A percentile compares a stretch with the other conserved stretches of the same genome.
Evolutionary conservation across 1,139 yeast genomes (phyloP).

Genomic region (Zygoascus meyerae): DNA sequence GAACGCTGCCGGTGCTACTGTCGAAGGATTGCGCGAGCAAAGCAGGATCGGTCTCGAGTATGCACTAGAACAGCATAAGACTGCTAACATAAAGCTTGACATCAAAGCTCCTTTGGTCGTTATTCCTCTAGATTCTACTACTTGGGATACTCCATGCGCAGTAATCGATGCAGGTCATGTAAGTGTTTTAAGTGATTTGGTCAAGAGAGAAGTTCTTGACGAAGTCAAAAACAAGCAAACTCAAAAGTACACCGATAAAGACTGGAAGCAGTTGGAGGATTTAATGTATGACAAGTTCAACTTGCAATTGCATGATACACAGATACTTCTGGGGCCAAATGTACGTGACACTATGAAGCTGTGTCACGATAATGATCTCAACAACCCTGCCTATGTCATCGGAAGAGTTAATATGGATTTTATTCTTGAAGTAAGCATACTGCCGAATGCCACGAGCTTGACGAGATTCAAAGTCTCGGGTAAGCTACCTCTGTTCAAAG

Average conservation of each 20-base stretch:
- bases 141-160: constrained; percentile 82
- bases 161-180: constrained; percentile 96
- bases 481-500: constrained; percentile 65
- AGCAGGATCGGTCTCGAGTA: constrained; percentile 91
- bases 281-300: constrained; percentile 88
- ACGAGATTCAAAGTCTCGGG: constrained; percentile 74
- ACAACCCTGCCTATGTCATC: constrained; percentile 51
- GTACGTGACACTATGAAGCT: constrained; percentile 64
- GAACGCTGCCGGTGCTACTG: constrained; percentile 93
- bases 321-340: constrained; percentile 78
- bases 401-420: constrained; percentile 73
- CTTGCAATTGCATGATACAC: constrained; percentile 76
- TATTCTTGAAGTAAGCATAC: constrained; percentile 70
- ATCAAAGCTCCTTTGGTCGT: constrained; percentile 90
- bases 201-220: constrained; percentile 61
- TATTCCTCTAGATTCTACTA: constrained; percentile 76
- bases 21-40: constrained; percentile 83
- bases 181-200: constrained; percentile 74
- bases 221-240: constrained; percentile 62
- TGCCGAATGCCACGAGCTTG: constrained; percentile 71
- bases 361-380: constrained; percentile 30
- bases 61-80: constrained; percentile 90
- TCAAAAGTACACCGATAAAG: constrained; percentile 61
- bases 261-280: constrained; percentile 64
- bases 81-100: constrained; percentile 77